phyloP scores from a whole-genome alignment of 768 basidiomycete species.

The Tricholoma hemisulphureum region DNA sequence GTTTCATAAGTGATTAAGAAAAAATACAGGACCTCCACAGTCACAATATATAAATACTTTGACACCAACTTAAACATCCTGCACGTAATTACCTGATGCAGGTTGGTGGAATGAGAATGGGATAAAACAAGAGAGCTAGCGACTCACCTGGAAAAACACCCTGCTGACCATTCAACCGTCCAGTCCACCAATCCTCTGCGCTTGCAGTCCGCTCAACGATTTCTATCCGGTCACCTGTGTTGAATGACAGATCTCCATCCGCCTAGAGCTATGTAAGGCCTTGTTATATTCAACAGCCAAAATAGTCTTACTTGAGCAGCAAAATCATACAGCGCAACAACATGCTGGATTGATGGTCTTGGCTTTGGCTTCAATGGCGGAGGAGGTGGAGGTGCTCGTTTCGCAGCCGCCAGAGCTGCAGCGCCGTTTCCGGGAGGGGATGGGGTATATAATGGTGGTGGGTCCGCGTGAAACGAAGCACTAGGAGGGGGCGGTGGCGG shows the following conservation, averaged over 20 bases:
- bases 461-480: conserved; percentile 24
- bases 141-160: conserved; percentile 88
- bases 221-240: conserved; percentile 87
- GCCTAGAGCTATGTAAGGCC: conserved; percentile 44
- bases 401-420: conserved; percentile 45
- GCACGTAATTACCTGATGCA: conserved; percentile 63
- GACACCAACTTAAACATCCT: conserved; percentile 35
- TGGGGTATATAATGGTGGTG: conserved; percentile 50
- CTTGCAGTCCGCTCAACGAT: conserved; percentile 79
- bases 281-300: neutral
- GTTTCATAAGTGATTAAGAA: neutral
- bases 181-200: conserved; percentile 98
- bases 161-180: conserved; percentile 73
- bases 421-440: conserved; percentile 20
- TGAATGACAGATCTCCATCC: conserved; percentile 90
- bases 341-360: conserved; percentile 69
- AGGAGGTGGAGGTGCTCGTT: conserved; percentile 86
- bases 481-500: conserved; percentile 53
- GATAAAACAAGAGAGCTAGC: neutral
- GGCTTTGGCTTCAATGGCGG: conserved; percentile 90
- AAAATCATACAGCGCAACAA: conserved; percentile 94
- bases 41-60: neutral
- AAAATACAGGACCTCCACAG: neutral
- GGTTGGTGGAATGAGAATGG: conserved; percentile 6
- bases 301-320: conserved; percentile 65